Base-by-base conservation (phyloP, 139 green algal species). In the Ulvella scutata region DNA sequence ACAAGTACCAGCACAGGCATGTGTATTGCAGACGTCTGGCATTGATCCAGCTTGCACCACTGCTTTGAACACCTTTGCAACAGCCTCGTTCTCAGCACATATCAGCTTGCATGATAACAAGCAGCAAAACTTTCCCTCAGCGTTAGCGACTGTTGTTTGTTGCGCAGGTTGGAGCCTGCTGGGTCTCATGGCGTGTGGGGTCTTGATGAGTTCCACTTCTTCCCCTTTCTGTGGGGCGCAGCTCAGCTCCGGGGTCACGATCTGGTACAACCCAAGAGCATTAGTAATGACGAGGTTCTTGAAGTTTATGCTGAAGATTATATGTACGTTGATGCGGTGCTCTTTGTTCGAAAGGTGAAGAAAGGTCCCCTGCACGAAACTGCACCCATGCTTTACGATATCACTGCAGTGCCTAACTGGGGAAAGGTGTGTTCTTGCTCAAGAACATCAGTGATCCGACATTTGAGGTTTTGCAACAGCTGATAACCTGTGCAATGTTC, bases 161-260 rank as follows among this genome's bases (percentile, higher is more conserved):
- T n/a, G n/a, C n/a, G 72, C 80, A 89, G 85, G 86, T 77, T 99
- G 61, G 94, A 99, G 83, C 94, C 94, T 2, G 94, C 94, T 2
- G 94, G 94, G 1, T 93, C 85, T 10, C 93, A 97, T 78, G 94
- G 94, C 28, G 92, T 97, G 51, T 99, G 94, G 94, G 94, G 94
- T 2, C 83, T 99, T 74, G 94, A 99, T 76, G 94, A 99, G 83
- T 98, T 98, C 86, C 90, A 97, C 51, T 97, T 98, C 80, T 83
- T 99, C 72, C 93, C 94, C 17, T 99, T 98, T 81, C 40, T 98
- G 0, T 98, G 90, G 84, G 93, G 93, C 17, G 82, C 87, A 0
- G 75, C 83, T 10, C 91, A 97, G 86, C 84, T 98, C 43, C 38
- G 89, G 0, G 84, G 76, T 26, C 90, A 98, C 81, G 82, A 87